These are phyloP conservation scores for Calocybe gambosa DNA, from an alignment of 1,284 basidiomycete genomes.

Conservation along the genomic window DNA sequence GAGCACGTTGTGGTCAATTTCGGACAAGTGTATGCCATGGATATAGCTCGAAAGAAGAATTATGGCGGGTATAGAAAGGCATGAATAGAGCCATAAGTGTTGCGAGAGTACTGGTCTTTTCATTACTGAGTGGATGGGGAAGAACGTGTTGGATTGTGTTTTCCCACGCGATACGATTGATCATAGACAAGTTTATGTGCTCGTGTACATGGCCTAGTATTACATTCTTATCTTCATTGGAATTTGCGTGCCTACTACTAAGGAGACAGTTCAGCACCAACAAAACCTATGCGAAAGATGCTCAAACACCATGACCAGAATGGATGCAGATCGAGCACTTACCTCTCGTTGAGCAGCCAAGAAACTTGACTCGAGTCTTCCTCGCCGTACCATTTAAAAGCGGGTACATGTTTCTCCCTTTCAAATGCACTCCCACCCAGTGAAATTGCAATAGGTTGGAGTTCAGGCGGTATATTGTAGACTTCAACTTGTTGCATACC, in stretches of 20 bases:
- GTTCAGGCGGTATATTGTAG: slow-evolving; percentile 43
- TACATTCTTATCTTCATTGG: no score
- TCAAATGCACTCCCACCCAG: slow-evolving; percentile 33
- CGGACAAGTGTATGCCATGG: background rate
- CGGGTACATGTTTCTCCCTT: slow-evolving; percentile 44
- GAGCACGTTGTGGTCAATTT: slow-evolving; percentile 1
- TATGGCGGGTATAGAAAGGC: slow-evolving; percentile 6
- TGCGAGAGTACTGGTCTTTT: background rate
- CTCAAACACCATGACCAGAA: background rate
- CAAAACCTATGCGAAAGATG: slow-evolving; percentile 10
- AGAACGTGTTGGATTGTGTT: background rate
- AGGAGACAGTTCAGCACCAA: slow-evolving; percentile 10
- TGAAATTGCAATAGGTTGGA: slow-evolving; percentile 27
- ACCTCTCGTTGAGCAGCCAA: slow-evolving; percentile 57
- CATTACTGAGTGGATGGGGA: background rate
- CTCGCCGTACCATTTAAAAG: slow-evolving; percentile 53
- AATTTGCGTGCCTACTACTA: no score
- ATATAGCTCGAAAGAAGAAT: slow-evolving; percentile 8
- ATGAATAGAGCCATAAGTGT: slow-evolving; percentile 7
- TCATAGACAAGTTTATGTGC: no score
- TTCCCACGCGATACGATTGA: background rate
- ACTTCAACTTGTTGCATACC: slow-evolving; percentile 42
- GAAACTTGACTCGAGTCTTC: slow-evolving; percentile 31
- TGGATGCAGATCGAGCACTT: slow-evolving; percentile 7
- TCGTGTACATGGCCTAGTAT: no score